phyloP scores from a whole-genome alignment of 2,329 filamentous ascomycete genomes.

The Elsinoe batatas region DNA sequence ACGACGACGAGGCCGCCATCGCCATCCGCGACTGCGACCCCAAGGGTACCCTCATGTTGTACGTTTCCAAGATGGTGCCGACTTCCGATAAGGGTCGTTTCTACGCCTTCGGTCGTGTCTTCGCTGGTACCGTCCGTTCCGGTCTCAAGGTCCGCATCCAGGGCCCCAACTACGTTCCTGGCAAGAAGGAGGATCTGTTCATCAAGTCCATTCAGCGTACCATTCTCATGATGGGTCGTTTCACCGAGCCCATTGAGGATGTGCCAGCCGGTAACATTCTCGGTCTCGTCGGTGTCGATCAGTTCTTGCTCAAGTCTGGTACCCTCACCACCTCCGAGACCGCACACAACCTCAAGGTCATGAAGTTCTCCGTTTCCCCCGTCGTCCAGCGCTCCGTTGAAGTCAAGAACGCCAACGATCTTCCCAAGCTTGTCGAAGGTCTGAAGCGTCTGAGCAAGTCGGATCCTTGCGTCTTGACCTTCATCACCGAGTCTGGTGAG shows the following conservation, averaged over 20 bases:
- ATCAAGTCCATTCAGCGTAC: conserved; percentile 99
- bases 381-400: conserved; percentile 98
- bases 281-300: conserved; percentile 97
- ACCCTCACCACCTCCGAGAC: conserved; percentile 95
- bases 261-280: conserved; percentile 99
- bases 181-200: conserved; percentile 98
- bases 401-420: conserved; percentile 99
- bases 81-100: conserved; percentile 99
- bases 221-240: conserved; percentile 99
- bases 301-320: conserved; percentile 99
- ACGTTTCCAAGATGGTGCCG: conserved; percentile 99
- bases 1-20: conserved; percentile 84
- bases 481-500: conserved; percentile 86
- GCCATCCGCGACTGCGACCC: conserved; percentile 98
- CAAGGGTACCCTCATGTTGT: conserved; percentile 98
- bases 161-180: conserved; percentile 95
- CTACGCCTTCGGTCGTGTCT: conserved; percentile 99
- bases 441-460: conserved; percentile 99
- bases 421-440: conserved; percentile 99
- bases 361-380: conserved; percentile 99
- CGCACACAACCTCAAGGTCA: conserved; percentile 99
- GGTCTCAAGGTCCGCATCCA: conserved; percentile 99
- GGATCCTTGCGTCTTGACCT: conserved; percentile 92
- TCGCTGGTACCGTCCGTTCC: conserved; percentile 93
- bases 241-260: conserved; percentile 97